Conservation (phyloP, 78 protist genomes). For the Diacronema lutheri region DNA sequence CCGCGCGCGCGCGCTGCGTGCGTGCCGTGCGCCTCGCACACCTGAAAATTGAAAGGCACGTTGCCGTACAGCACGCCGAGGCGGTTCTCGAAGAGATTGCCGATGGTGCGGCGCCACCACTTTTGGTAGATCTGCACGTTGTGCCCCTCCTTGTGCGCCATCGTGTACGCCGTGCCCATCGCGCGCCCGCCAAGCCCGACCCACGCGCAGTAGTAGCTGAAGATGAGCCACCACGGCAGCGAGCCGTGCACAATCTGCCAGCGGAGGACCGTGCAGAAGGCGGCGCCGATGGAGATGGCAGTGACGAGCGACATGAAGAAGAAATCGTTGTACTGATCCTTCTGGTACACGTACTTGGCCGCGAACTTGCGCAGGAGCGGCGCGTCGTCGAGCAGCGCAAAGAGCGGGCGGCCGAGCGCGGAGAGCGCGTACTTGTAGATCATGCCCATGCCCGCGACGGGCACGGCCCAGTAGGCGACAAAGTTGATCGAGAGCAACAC, state of each 20-base stretch:
- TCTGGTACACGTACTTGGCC: neutral
- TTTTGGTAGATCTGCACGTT: neutral
- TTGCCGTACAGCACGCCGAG: slow-evolving; percentile 6
- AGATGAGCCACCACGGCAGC: neutral
- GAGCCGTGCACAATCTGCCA: neutral
- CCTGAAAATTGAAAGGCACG: slow-evolving; percentile 42
- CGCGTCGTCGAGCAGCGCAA: neutral
- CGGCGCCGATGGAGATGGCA: neutral
- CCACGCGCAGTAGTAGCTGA: slow-evolving; percentile 20
- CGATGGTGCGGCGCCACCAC: neutral
- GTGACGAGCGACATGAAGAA: neutral
- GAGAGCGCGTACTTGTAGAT: neutral
- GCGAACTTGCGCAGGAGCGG: neutral
- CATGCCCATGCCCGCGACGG: neutral
- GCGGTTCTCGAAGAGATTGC: slow-evolving; percentile 38
- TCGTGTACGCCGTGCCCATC: slow-evolving; percentile 46
- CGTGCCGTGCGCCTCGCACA: too few relatives aligned
- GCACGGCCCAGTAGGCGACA: neutral
- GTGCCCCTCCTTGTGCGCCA: slow-evolving; percentile 47
- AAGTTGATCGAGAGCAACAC: neutral
- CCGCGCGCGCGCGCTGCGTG: too few relatives aligned
- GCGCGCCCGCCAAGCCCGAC: slow-evolving; percentile 33
- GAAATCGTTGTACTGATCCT: slow-evolving; percentile 17
- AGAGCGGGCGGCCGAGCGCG: neutral
- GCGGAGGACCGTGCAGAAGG: too few relatives aligned